Percentiles rank a stretch among this genome's conserved stretches.
phyloP scores from a whole-genome alignment of 306 rosid genomes.

The Trichosanthes truncata region DNA sequence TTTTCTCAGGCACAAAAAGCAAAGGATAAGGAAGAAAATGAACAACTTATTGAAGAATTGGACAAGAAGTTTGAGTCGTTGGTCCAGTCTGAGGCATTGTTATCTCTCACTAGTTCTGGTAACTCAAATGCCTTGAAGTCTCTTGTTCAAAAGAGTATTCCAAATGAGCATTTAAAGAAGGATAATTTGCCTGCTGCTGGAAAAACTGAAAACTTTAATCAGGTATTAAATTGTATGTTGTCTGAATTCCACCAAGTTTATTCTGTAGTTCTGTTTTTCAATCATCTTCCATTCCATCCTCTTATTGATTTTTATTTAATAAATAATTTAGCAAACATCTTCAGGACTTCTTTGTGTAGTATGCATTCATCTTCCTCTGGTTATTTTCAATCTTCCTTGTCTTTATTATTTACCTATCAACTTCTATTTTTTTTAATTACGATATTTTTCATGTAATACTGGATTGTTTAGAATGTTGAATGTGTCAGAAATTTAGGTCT shows the following conservation, averaged over 20 bases:
- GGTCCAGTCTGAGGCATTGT: slow-evolving; percentile 42
- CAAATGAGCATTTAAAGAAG: slow-evolving; percentile 33
- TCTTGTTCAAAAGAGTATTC: slow-evolving; percentile 38
- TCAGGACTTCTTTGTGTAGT: background rate
- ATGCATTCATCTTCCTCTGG: background rate
- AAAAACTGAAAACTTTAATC: slow-evolving; percentile 18
- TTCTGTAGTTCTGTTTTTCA: background rate
- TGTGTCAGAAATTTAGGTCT: background rate
- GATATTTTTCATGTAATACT: background rate
- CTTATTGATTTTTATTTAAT: background rate
- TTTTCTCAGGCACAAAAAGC: slow-evolving; percentile 76
- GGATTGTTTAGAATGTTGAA: background rate
- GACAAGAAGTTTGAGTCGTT: slow-evolving; percentile 52
- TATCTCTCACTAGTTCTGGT: slow-evolving; percentile 49
- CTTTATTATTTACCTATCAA: background rate
- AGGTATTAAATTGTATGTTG: slow-evolving; percentile 29
- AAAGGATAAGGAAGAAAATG: slow-evolving; percentile 74
- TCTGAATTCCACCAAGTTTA: background rate
- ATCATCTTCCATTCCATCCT: background rate
- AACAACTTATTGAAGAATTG: slow-evolving; percentile 62
- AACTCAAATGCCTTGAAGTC: slow-evolving; percentile 66
- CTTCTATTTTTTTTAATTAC: background rate
- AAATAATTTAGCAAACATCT: background rate
- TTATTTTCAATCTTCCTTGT: background rate
- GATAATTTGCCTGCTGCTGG: slow-evolving; percentile 25